phyloP scores from a whole-genome alignment of 2,329 filamentous ascomycete species.

The Aureobasidium pullulans region DNA sequence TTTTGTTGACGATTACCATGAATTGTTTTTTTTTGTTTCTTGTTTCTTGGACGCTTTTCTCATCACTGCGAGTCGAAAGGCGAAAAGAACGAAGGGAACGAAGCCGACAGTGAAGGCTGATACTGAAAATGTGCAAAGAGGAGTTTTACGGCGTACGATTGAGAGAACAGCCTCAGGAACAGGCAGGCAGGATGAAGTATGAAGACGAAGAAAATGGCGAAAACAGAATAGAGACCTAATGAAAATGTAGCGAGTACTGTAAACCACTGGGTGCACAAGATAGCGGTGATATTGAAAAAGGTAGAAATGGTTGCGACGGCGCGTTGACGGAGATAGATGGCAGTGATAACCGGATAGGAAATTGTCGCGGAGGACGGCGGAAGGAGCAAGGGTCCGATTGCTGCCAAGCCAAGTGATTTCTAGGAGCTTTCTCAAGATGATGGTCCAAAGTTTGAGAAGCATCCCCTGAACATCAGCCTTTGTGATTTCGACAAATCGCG shows the following conservation, averaged over 20 bases:
- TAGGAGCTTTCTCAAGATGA: not conserved
- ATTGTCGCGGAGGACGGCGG: not conserved
- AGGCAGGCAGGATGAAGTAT: not conserved
- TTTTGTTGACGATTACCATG: not conserved
- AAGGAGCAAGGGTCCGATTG: not conserved
- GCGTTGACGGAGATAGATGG: not conserved
- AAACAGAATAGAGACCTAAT: not conserved
- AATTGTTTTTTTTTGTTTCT: not conserved
- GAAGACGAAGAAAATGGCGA: not conserved
- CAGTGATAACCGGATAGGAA: not conserved
- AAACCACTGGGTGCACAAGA: not conserved
- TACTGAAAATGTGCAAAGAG: not conserved
- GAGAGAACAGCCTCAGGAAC: not conserved
- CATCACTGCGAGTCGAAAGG: not conserved
- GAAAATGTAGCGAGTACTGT: slow-evolving; percentile 6
- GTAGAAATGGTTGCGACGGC: not conserved
- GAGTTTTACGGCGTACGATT: not conserved
- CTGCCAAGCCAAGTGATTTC: not conserved
- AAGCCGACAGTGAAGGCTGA: not conserved
- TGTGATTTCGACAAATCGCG: not conserved
- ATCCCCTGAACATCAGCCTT: not conserved
- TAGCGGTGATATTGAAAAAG: not conserved
- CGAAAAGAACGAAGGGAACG: not conserved
- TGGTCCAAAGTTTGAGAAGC: not conserved
- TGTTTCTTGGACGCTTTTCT: not conserved